Base-by-base conservation (phyloP, 208 protist species). In the Phytomonas sp. region DNA sequence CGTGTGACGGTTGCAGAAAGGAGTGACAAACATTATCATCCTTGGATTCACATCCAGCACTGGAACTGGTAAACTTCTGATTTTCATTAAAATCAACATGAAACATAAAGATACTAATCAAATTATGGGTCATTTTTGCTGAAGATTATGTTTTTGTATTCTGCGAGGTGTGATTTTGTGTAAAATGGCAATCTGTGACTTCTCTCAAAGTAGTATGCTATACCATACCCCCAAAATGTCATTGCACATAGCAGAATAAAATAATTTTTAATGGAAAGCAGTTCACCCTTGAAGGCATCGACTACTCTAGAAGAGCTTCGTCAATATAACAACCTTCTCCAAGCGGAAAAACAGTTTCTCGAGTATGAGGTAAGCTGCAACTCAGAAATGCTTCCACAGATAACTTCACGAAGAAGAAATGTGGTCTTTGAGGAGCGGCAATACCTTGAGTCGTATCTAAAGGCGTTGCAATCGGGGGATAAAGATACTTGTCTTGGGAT, bases 301-400 rank as follows among this genome's bases (percentile, higher is more conserved):
- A 60, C 46, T 7, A 56, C 17, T 26, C 46, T 56, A 26, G 46
- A 56, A 26, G 46, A 56, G 23, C 46, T 56, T 56, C 46, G 46
- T 56, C 46, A 56, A 26, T 56, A 56, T 26, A 56, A 56, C 20
- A 56, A 26, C 46, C 26, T 69, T 26, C 66, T 69, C 7, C 17
- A 62, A 26, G 60, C 46, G 6, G 66, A 69, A 59, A 26, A 69
- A 13, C 2, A 33, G 9, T 69, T 69, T 36, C 66, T 69, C 15
- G 66, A 69, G 33, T 11, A 31, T 26, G 66, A 69, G 26, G 31
- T 69, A 43, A 15, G 36, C 29, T 28, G 15, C 40, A 69, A 33
- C 66, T 33, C n/a, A 4, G 66, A 60, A 23, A 59, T 69, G 4
- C 26, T 33, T 60, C 4, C 43, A 62, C 66, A 59, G 5, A 31